phyloP scores from a whole-genome alignment of 2,329 filamentous ascomycete species.

The Bipolaris cookei region DNA sequence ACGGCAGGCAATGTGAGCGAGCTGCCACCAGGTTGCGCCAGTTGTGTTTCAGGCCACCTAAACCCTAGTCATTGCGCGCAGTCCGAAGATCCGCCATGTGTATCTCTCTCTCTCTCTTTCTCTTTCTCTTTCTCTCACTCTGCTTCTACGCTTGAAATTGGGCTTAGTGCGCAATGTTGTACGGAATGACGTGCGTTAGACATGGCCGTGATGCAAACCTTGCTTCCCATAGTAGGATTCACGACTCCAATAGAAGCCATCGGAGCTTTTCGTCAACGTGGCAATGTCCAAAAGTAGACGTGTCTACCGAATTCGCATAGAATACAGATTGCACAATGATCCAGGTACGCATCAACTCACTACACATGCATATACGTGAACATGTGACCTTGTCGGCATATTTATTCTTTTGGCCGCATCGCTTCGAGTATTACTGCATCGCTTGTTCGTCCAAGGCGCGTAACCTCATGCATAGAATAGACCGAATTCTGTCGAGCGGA shows the following conservation, averaged over 20 bases:
- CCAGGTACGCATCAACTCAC: neutral
- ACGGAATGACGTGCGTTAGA: constrained; percentile 16
- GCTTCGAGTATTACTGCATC: too few species aligned
- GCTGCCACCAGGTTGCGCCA: constrained; percentile 12
- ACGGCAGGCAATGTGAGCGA: constrained; percentile 4
- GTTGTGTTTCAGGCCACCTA: constrained; percentile 15
- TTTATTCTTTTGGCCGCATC: too few species aligned
- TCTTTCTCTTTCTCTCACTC: neutral
- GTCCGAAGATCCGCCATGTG: neutral
- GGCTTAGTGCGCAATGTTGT: constrained; percentile 6
- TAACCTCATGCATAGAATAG: too few species aligned
- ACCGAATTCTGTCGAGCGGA: too few species aligned
- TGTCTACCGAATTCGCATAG: neutral
- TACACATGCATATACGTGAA: neutral
- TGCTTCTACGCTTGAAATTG: neutral
- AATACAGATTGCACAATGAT: neutral
- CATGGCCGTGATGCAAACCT: constrained; percentile 5
- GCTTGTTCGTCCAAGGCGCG: too few species aligned
- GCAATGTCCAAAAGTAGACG: neutral
- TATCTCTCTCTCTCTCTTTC: too few species aligned
- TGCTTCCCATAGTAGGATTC: constrained; percentile 7
- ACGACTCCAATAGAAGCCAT: constrained; percentile 7
- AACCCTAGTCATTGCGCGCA: constrained; percentile 4
- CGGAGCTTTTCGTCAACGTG: constrained; percentile 3
- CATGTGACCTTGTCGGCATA: too few species aligned